Percentiles rank a stretch among this genome's conserved stretches.
These are phyloP conservation scores for Galium porrigens DNA, from an alignment of 305 asterid species.

Conservation along the genomic window DNA sequence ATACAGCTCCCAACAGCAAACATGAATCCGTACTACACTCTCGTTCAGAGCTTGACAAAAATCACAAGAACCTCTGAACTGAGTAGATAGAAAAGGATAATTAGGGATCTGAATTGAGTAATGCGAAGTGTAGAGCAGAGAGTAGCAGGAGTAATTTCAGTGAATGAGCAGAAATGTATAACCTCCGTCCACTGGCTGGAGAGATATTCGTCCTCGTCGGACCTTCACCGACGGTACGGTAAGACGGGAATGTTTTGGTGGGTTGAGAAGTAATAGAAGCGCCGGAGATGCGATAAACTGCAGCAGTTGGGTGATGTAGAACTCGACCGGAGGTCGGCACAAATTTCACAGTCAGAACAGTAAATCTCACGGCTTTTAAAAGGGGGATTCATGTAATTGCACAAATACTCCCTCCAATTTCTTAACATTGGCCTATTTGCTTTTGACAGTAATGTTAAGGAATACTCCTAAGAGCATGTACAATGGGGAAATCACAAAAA, in stretches of 20 bases:
- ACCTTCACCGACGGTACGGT: not conserved
- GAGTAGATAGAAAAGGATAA: not conserved
- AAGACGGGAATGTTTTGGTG: not conserved
- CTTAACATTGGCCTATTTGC: too few relatives aligned
- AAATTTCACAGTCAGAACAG: not conserved
- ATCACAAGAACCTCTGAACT: not conserved
- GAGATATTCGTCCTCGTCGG: not conserved
- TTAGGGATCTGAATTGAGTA: not conserved
- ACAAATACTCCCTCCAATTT: too few relatives aligned
- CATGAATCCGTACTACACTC: not conserved
- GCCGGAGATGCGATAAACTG: not conserved
- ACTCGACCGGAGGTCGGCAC: not conserved
- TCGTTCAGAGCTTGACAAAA: not conserved
- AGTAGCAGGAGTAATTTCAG: not conserved
- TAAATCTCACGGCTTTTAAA: not conserved
- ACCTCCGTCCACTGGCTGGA: not conserved
- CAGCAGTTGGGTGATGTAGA: not conserved
- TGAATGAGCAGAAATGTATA: not conserved
- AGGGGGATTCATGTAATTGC: too few relatives aligned
- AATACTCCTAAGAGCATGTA: too few relatives aligned
- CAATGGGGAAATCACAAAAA: too few relatives aligned
- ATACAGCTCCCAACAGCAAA: not conserved
- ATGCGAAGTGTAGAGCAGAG: not conserved
- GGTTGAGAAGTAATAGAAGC: not conserved
- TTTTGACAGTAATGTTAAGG: too few relatives aligned